phyloP scores from a whole-genome alignment of 305 asterid genomes.

The Fraxinus dipetala region DNA sequence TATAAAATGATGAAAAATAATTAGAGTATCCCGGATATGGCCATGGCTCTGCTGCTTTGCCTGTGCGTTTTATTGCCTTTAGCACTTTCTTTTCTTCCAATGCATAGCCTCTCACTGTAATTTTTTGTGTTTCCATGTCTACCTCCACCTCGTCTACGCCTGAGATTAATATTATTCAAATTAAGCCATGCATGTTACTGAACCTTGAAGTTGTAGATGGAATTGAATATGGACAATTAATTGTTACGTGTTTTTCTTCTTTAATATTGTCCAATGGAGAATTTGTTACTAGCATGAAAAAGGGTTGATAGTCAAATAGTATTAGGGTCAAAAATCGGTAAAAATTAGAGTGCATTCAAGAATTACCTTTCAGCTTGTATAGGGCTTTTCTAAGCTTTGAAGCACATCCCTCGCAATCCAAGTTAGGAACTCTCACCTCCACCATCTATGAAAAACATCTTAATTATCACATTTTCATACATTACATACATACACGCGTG shows the following conservation, averaged over 20 bases:
- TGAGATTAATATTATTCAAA: constrained; percentile 13
- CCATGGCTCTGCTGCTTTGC: constrained; percentile 97
- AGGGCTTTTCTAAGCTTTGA: constrained; percentile 54
- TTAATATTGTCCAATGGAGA: neutral
- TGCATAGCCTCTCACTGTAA: constrained; percentile 63
- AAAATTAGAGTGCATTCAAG: neutral
- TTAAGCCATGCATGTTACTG: neutral
- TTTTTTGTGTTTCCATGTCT: constrained; percentile 83
- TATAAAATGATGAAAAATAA: constrained; percentile 70
- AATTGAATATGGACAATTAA: no score
- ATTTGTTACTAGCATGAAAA: neutral
- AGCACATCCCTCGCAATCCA: constrained; percentile 82
- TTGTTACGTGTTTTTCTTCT: no score
- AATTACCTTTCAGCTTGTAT: constrained; percentile 63
- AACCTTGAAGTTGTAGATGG: neutral
- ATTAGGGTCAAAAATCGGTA: neutral
- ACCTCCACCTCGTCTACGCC: constrained; percentile 83
- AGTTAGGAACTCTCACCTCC: constrained; percentile 73
- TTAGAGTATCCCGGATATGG: constrained; percentile 71
- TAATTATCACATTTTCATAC: neutral
- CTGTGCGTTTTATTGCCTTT: constrained; percentile 71
- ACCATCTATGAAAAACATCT: constrained; percentile 37
- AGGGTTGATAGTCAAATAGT: neutral
- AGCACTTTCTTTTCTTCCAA: constrained; percentile 70
- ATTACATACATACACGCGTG: neutral